Percentiles rank a stretch among this genome's conserved stretches.
Conservation (phyloP, 352 stramenopile genomes). For the Phytophthora capsici region DNA sequence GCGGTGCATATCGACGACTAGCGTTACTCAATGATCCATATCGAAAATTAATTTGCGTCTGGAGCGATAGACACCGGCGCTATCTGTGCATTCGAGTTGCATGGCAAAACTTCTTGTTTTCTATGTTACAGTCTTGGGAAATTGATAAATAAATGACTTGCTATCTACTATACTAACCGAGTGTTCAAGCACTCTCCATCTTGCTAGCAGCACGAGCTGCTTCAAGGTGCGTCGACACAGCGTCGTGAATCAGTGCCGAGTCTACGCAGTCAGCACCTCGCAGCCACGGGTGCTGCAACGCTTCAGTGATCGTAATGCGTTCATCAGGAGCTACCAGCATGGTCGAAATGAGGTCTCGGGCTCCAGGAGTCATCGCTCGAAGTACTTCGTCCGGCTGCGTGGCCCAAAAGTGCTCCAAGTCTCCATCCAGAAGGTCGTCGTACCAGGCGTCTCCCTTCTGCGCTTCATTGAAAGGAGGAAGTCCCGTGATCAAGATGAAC, state of each 20-base stretch:
- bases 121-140: conserved; percentile 31
- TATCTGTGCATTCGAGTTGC: background rate
- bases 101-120: conserved; percentile 4
- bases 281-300: conserved; percentile 70
- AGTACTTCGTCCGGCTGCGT: conserved; percentile 50
- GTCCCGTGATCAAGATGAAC: conserved; percentile 91
- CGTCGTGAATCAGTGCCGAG: conserved; percentile 26
- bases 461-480: conserved; percentile 88
- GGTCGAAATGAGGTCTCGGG: conserved; percentile 73
- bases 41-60: no score
- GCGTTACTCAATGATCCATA: background rate
- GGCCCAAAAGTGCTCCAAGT: conserved; percentile 65
- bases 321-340: conserved; percentile 71
- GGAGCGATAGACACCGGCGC: background rate
- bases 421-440: conserved; percentile 54
- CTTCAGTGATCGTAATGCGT: conserved; percentile 63
- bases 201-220: conserved; percentile 31
- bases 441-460: conserved; percentile 81
- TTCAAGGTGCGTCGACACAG: conserved; percentile 51
- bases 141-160: conserved; percentile 29
- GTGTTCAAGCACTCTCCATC: conserved; percentile 14
- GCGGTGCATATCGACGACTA: background rate
- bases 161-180: conserved; percentile 20
- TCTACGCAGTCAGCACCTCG: conserved; percentile 53
- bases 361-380: conserved; percentile 48